Percentiles rank a stretch among this genome's conserved stretches.
Conservation (phyloP, 306 rosid species). For the Malus fusca region DNA sequence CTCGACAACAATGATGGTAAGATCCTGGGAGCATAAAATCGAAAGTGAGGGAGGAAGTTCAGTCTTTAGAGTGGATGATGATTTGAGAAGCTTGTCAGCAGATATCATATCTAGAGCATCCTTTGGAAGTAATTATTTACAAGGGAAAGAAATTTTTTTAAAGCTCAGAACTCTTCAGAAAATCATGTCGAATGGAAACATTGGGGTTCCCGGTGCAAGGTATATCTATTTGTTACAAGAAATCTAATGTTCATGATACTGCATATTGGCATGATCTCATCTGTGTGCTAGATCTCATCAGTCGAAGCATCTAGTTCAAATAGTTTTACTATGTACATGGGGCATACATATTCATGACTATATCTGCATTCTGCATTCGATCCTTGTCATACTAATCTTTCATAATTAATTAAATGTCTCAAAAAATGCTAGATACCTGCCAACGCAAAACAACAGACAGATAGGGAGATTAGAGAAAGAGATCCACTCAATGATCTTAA, state of each 20-base stretch:
- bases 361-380: no score
- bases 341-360: background rate
- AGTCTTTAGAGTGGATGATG: conserved; percentile 37
- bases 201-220: conserved; percentile 48
- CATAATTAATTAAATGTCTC: background rate
- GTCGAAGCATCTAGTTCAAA: no score
- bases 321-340: no score
- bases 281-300: no score
- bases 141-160: conserved; percentile 52
- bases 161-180: conserved; percentile 42
- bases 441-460: conserved; percentile 43
- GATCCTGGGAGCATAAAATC: conserved; percentile 42
- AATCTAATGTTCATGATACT: background rate
- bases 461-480: conserved; percentile 58
- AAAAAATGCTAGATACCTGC: conserved; percentile 37
- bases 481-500: conserved; percentile 35
- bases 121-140: conserved; percentile 48
- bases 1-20: conserved; percentile 27
- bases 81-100: conserved; percentile 42
- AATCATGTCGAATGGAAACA: conserved; percentile 22
- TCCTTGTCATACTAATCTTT: no score
- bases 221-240: background rate
- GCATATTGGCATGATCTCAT: no score
- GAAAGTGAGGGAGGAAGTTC: conserved; percentile 25
- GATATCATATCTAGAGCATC: conserved; percentile 49